These are phyloP conservation scores for Fraxinus sp. DNA, from an alignment of 305 asterid species.

Conservation along the genomic window DNA sequence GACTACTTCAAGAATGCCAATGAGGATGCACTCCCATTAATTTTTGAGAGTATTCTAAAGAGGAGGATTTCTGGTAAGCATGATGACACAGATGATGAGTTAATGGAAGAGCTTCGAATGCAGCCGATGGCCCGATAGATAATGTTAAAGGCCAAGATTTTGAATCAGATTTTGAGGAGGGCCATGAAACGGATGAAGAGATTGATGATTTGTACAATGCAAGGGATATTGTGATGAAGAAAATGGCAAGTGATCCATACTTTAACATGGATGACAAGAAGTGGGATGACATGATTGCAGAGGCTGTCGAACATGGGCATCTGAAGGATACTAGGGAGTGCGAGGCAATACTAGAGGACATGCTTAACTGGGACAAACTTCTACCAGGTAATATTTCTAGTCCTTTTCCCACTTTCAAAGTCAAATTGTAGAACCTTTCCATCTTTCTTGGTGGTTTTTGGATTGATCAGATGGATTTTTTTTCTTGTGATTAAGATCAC, in stretches of 20 bases:
- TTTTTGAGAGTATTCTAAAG: conserved; percentile 53
- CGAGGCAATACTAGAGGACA: conserved; percentile 77
- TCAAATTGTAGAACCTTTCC: background rate
- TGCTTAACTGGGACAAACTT: conserved; percentile 80
- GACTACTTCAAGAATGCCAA: conserved; percentile 52
- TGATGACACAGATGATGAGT: conserved; percentile 64
- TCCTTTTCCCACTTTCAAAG: background rate
- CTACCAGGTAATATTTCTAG: conserved; percentile 61
- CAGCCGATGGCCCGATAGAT: conserved; percentile 53
- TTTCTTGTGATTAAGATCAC: background rate
- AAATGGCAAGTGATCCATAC: conserved; percentile 51
- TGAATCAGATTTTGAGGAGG: conserved; percentile 64
- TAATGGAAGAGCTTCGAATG: conserved; percentile 49
- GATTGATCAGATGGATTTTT: conserved; percentile 11
- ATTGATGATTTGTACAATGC: conserved; percentile 67
- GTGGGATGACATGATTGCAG: conserved; percentile 81
- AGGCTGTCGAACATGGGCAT: conserved; percentile 57
- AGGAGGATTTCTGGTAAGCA: conserved; percentile 55
- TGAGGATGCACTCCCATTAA: conserved; percentile 59
- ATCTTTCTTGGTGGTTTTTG: background rate
- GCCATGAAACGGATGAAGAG: conserved; percentile 61
- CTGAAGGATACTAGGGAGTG: conserved; percentile 70
- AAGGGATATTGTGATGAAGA: conserved; percentile 43
- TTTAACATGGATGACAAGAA: conserved; percentile 65
- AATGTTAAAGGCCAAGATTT: conserved; percentile 50